A percentile compares a stretch with the other conserved stretches of the same genome.
phyloP scores from a whole-genome alignment of 2,329 filamentous ascomycete genomes.

The Hypoxylon sp. region DNA sequence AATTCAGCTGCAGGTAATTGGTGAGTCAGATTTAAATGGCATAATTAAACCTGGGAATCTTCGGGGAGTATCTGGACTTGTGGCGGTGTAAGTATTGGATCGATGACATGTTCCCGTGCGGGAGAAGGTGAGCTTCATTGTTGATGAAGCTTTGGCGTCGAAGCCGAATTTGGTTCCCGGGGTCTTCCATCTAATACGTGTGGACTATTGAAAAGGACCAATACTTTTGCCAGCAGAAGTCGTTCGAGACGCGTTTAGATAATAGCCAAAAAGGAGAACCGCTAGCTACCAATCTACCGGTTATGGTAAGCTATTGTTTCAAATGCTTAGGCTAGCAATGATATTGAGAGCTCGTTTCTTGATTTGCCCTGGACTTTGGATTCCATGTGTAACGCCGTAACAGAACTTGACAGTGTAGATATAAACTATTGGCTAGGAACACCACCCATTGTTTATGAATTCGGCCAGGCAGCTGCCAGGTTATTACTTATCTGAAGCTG shows the following conservation, averaged over 20 bases:
- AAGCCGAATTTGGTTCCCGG: conserved; percentile 29
- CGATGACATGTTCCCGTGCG: conserved; percentile 23
- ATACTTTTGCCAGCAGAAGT: conserved; percentile 22
- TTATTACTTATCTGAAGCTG: not conserved
- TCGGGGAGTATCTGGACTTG: conserved; percentile 9
- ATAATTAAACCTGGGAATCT: conserved; percentile 8
- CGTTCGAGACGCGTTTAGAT: conserved; percentile 26
- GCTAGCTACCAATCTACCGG: conserved; percentile 24
- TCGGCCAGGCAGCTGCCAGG: not conserved
- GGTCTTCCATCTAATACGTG: conserved; percentile 29
- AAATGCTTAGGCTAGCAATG: conserved; percentile 20
- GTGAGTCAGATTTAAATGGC: conserved; percentile 2
- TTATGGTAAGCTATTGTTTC: conserved; percentile 34
- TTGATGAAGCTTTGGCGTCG: conserved; percentile 23
- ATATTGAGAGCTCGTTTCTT: conserved; percentile 26
- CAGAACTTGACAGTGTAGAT: not conserved
- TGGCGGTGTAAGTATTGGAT: conserved; percentile 26
- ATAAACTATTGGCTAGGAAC: conserved; percentile 28
- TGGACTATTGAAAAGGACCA: conserved; percentile 17
- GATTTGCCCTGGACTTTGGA: conserved; percentile 13
- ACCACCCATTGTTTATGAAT: conserved; percentile 5
- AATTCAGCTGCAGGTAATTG: conserved; percentile 4
- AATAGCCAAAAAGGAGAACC: conserved; percentile 36
- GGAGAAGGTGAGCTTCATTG: conserved; percentile 26
- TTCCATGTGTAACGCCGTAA: conserved; percentile 24